Percentiles rank a stretch among this genome's conserved stretches.
Evolutionary conservation across 306 rosid species (phyloP).

Genomic region (Vachellia collinsii): DNA sequence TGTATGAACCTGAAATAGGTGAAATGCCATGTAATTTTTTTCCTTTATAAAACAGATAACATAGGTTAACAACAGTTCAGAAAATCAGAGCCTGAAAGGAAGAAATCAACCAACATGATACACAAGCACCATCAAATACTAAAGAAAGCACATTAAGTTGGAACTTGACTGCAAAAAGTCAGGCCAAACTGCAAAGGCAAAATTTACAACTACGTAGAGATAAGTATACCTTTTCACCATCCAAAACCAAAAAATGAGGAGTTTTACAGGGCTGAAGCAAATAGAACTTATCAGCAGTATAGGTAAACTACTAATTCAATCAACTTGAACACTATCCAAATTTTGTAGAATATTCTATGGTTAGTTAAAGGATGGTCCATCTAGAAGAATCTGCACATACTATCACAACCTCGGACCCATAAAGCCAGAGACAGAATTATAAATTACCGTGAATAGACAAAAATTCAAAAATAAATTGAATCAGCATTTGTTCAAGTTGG

Average conservation of each 20-base stretch:
- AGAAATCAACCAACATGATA: conserved; percentile 5
- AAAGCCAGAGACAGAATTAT: conserved; percentile 16
- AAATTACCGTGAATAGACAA: background rate
- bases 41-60: background rate
- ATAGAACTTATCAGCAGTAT: background rate
- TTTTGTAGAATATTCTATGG: conserved; percentile 24
- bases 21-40: too few species aligned
- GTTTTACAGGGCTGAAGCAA: background rate
- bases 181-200: conserved; percentile 19
- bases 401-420: conserved; percentile 25
- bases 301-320: conserved; percentile 16
- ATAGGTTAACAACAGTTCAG: conserved; percentile 3
- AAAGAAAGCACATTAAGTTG: conserved; percentile 18
- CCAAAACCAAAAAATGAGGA: background rate
- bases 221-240: background rate
- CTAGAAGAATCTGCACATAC: conserved; percentile 3
- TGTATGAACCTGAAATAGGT: too few species aligned
- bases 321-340: conserved; percentile 33
- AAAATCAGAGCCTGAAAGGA: conserved; percentile 25
- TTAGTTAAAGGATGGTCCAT: background rate
- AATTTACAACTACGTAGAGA: background rate
- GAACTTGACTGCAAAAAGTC: conserved; percentile 10
- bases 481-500: conserved; percentile 23
- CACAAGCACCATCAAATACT: conserved; percentile 1
- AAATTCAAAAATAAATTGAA: conserved; percentile 22